phyloP scores from a whole-genome alignment of 352 stramenopile genomes.

The Phytophthora sansomeana region DNA sequence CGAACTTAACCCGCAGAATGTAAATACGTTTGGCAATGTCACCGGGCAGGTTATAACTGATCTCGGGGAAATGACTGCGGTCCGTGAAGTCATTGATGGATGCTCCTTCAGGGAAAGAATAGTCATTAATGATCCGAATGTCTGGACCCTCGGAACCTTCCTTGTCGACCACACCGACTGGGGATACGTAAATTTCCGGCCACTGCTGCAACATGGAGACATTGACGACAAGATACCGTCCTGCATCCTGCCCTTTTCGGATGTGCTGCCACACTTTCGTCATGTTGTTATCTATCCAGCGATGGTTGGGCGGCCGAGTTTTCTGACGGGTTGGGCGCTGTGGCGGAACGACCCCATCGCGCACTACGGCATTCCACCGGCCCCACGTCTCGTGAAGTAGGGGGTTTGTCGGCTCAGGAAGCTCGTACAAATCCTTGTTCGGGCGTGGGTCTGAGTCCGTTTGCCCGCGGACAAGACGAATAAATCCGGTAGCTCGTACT shows the following conservation, averaged over 20 bases:
- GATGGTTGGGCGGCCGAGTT: neutral
- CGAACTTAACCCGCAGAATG: neutral
- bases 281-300: neutral
- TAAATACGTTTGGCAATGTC: constrained; percentile 5
- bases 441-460: constrained; percentile 1
- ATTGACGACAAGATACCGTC: constrained; percentile 1
- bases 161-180: constrained; percentile 10
- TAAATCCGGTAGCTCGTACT: neutral
- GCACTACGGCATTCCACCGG: constrained; percentile 11
- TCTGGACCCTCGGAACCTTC: neutral
- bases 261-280: constrained; percentile 7
- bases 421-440: constrained; percentile 21
- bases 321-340: neutral
- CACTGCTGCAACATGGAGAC: neutral
- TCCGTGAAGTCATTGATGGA: constrained; percentile 20
- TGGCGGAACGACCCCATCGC: neutral
- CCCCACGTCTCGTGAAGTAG: neutral
- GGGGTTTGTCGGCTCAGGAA: neutral
- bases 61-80: constrained; percentile 2
- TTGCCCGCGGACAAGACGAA: constrained; percentile 13
- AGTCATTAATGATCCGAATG: constrained; percentile 12
- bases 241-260: constrained; percentile 3
- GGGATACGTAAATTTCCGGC: constrained; percentile 5
- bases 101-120: neutral
- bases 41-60: constrained; percentile 6